A percentile compares a stretch with the other conserved stretches of the same genome.
Evolutionary conservation across 164 flowering plant genomes (phyloP).

Genomic region (Berberis vulgaris): DNA sequence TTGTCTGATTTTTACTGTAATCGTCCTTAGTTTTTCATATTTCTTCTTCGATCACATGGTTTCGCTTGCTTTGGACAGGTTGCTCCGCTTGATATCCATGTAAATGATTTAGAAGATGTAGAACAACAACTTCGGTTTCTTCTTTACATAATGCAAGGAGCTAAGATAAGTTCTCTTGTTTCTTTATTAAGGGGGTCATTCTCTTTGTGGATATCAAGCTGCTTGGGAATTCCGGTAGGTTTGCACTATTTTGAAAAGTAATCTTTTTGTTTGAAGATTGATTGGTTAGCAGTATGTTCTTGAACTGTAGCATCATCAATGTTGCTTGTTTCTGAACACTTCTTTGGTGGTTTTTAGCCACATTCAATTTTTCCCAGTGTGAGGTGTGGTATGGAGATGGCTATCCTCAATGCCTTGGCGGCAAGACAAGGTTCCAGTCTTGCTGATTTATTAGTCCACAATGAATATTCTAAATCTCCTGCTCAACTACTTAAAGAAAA

Average conservation of each 20-base stretch:
- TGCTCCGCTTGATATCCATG: constrained; percentile 72
- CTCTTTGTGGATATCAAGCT: constrained; percentile 74
- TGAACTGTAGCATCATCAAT: neutral
- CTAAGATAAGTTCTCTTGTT: constrained; percentile 31
- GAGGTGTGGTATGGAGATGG: constrained; percentile 93
- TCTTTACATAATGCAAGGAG: constrained; percentile 52
- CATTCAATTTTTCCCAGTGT: constrained; percentile 81
- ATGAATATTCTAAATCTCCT: constrained; percentile 5
- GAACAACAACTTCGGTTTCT: constrained; percentile 81
- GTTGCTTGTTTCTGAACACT: neutral
- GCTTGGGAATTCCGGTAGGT: constrained; percentile 62
- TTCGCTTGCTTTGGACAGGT: constrained; percentile 37
- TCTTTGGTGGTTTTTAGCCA: constrained; percentile 36
- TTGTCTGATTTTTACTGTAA: too few relatives aligned
- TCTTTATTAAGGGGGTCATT: constrained; percentile 63
- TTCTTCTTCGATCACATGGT: neutral
- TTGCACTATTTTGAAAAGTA: neutral
- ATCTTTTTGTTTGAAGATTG: neutral
- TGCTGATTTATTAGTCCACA: constrained; percentile 32
- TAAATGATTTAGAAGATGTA: constrained; percentile 57
- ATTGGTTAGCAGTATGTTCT: neutral
- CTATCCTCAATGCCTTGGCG: constrained; percentile 78
- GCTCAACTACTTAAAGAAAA: constrained; percentile 18
- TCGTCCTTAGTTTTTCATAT: neutral
- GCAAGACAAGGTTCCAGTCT: constrained; percentile 45